A percentile compares a stretch with the other conserved stretches of the same genome.
Conservation (phyloP, 352 stramenopile species). For the Plasmopara halstedii region DNA sequence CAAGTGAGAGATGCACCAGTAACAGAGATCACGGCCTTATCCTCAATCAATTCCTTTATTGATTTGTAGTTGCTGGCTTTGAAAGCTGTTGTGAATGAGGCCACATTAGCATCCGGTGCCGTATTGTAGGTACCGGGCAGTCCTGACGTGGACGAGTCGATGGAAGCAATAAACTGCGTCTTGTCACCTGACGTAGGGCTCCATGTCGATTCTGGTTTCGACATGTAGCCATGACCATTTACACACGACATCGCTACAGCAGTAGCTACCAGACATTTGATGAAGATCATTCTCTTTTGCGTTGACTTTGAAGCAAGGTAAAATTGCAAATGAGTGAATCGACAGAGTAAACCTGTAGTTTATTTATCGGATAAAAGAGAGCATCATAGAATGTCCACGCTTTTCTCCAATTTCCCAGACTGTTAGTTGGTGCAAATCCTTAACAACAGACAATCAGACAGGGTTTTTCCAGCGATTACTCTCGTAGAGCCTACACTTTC, state of each 20-base stretch:
- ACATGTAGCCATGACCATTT: not conserved
- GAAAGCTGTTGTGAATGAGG: not conserved
- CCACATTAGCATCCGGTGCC: not conserved
- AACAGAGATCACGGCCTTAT: not conserved
- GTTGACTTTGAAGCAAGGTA: not conserved
- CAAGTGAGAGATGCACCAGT: not conserved
- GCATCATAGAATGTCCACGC: too few species aligned
- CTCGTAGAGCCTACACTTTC: too few species aligned
- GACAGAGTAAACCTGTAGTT: constrained; percentile 3
- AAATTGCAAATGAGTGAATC: constrained; percentile 2
- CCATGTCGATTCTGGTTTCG: not conserved
- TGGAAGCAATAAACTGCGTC: not conserved
- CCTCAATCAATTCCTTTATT: not conserved
- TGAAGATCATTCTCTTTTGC: not conserved
- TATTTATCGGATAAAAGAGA: too few species aligned
- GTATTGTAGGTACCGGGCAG: not conserved
- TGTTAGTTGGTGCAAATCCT: too few species aligned
- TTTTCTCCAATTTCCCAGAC: too few species aligned
- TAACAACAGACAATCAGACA: too few species aligned
- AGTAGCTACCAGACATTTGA: not conserved
- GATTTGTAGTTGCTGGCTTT: constrained; percentile 1
- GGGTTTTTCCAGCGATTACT: too few species aligned
- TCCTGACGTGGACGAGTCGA: not conserved
- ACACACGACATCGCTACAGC: constrained; percentile 3
- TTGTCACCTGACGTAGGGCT: not conserved